Evolutionary conservation across 163 green algal genomes (phyloP), one percentile per base, ranked within the genome.

Genomic region (Chlorella variabilis): DNA sequence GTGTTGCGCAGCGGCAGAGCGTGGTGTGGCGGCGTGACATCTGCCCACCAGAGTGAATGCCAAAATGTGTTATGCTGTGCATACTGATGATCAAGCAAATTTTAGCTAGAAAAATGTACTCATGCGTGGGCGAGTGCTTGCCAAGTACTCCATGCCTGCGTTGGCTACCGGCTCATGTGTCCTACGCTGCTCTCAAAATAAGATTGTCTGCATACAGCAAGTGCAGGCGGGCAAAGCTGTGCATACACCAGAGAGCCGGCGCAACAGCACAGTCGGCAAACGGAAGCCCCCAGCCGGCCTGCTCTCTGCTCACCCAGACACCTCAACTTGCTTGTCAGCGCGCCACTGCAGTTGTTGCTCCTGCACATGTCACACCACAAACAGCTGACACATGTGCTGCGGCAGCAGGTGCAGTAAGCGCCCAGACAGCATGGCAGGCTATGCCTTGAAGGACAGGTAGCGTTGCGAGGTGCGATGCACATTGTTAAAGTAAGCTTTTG

Each of bases 401-500:
- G 15, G 45, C 45, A 54, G 45, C 45, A 45, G 33, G 9, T 69
- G 29, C 61, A 38, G 11, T 31, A 36, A 27, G 25, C 2, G 3
- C 23, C 38, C n/a, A 68, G 29, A 29, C 7, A 42, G 1, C 3
- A 2, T 49, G 2, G 3, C 1, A 31, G 13, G n/a, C 58, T 39
- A 6, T 11, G 65, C 73, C 73, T 81, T 81, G 58, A 71, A 81
- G 13, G 29, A n/a, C 39, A 81, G 75, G 59, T 81, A 81, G 6
- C 58, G 75, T 31, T 81, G 7, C 13, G 38, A 48, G 39, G 59
- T 63, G 18, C 62, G 75, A 45, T 84, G 78, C 20, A 73, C 38
- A 2, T 84, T 68, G 4, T 65, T 84, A 36, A 84, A 75, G 31
- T 63, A 75, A 2, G 29, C 67, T 31, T 78, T 84, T 36, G 21